Evolutionary conservation across 2,329 filamentous ascomycete genomes (phyloP).

Genomic region (Talaromyces sp.): DNA sequence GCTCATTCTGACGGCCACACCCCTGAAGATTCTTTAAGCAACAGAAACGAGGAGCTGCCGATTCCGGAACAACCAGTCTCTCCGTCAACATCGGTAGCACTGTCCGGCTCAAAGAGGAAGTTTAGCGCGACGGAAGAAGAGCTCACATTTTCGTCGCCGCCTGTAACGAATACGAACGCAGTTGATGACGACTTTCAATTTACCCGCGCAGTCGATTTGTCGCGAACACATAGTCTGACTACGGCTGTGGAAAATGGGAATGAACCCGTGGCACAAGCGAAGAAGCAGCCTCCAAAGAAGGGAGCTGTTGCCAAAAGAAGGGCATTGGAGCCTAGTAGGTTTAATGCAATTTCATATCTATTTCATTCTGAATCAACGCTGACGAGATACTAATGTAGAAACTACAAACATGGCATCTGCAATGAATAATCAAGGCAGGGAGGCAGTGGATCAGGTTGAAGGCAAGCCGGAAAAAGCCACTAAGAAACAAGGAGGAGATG

Average conservation of each 20-base stretch:
- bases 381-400: constrained; percentile 33
- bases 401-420: constrained; percentile 44
- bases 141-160: constrained; percentile 23
- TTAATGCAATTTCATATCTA: background rate
- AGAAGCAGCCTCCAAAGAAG: constrained; percentile 17
- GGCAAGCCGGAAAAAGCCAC: constrained; percentile 8
- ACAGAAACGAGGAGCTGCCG: background rate
- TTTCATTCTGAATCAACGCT: constrained; percentile 15
- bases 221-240: constrained; percentile 14
- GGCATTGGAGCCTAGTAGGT: constrained; percentile 42
- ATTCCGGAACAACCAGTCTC: background rate
- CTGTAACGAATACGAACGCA: constrained; percentile 8
- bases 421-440: constrained; percentile 26
- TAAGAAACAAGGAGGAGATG: constrained; percentile 4
- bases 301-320: constrained; percentile 24
- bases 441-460: constrained; percentile 5
- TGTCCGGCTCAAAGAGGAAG: constrained; percentile 54
- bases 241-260: background rate
- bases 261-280: background rate
- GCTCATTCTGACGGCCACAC: background rate
- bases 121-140: constrained; percentile 51
- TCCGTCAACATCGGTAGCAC: constrained; percentile 21
- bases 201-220: constrained; percentile 23
- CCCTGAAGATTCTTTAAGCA: background rate
- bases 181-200: constrained; percentile 34